Conservation (phyloP, 2,329 filamentous ascomycete genomes). For the Scortechinia acanthostroma region DNA sequence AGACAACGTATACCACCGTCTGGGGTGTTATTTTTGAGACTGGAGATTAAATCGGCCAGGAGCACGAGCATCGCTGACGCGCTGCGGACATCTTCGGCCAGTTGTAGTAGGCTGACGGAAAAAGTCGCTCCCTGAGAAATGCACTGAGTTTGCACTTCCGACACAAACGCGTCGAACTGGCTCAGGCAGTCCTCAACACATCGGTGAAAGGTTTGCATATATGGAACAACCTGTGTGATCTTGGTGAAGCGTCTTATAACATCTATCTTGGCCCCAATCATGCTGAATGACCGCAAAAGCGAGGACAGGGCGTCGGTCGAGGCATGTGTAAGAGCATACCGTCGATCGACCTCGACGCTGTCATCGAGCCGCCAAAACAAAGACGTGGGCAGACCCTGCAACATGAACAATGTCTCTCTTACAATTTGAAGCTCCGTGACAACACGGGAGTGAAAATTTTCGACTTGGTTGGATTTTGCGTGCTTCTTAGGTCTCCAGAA, state of each 20-base stretch:
- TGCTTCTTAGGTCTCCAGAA: neutral
- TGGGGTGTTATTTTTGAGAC: neutral
- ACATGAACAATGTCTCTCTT: constrained; percentile 1
- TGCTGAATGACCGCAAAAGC: neutral
- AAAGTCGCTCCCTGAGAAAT: neutral
- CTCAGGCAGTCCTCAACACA: neutral
- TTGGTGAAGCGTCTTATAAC: neutral
- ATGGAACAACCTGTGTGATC: neutral
- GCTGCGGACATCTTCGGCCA: neutral
- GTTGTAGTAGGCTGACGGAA: neutral
- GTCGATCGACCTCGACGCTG: neutral
- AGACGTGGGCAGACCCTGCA: neutral
- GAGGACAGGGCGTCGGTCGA: neutral
- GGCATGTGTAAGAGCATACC: neutral
- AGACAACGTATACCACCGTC: neutral
- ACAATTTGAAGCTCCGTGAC: neutral
- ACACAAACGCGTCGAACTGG: neutral
- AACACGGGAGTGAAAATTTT: neutral
- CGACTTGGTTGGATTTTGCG: neutral
- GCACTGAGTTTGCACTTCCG: neutral
- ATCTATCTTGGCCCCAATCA: neutral
- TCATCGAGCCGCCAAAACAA: neutral
- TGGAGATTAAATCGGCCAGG: neutral
- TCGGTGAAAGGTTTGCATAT: neutral
- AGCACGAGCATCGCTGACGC: neutral